Percentiles rank a stretch among this genome's conserved stretches.
These are phyloP conservation scores for Cadophora sp. DNA, from an alignment of 2,329 filamentous ascomycete genomes.

Conservation along the genomic window DNA sequence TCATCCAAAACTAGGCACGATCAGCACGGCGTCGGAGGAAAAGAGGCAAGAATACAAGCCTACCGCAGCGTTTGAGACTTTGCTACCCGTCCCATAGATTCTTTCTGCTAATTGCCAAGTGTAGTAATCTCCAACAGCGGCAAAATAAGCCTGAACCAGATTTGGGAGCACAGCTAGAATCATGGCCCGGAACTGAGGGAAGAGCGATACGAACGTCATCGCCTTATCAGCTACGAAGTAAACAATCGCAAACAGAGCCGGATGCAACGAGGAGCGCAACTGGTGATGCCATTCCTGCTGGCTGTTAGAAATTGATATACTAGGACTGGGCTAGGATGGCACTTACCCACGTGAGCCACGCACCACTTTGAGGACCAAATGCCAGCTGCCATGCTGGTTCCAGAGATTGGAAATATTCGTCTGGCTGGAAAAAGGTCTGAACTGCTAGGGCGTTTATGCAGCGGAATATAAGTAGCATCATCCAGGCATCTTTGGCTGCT, in stretches of 20 bases:
- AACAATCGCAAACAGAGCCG: slow-evolving; percentile 79
- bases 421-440: slow-evolving; percentile 94
- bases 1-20: slow-evolving; percentile 67
- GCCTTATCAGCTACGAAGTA: slow-evolving; percentile 70
- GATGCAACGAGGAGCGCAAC: slow-evolving; percentile 89
- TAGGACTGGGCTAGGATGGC: neutral
- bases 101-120: slow-evolving; percentile 82
- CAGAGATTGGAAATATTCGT: slow-evolving; percentile 95
- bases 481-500: slow-evolving; percentile 41
- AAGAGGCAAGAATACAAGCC: slow-evolving; percentile 17
- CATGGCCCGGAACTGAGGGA: slow-evolving; percentile 64
- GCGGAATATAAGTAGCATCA: slow-evolving; percentile 68
- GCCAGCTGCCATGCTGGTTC: slow-evolving; percentile 93
- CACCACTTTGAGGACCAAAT: slow-evolving; percentile 78
- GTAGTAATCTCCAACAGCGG: slow-evolving; percentile 82
- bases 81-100: slow-evolving; percentile 71
- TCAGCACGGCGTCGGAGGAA: slow-evolving; percentile 16
- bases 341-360: slow-evolving; percentile 95
- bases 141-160: slow-evolving; percentile 76
- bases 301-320: slow-evolving; percentile 26
- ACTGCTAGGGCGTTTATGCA: slow-evolving; percentile 80
- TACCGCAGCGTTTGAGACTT: slow-evolving; percentile 74
- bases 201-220: slow-evolving; percentile 60
- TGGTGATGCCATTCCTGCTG: slow-evolving; percentile 88
- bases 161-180: slow-evolving; percentile 77